A percentile compares a stretch with the other conserved stretches of the same genome.
Conservation (phyloP, 2,329 filamentous ascomycete species). For the Sclerotinia subarctica region DNA sequence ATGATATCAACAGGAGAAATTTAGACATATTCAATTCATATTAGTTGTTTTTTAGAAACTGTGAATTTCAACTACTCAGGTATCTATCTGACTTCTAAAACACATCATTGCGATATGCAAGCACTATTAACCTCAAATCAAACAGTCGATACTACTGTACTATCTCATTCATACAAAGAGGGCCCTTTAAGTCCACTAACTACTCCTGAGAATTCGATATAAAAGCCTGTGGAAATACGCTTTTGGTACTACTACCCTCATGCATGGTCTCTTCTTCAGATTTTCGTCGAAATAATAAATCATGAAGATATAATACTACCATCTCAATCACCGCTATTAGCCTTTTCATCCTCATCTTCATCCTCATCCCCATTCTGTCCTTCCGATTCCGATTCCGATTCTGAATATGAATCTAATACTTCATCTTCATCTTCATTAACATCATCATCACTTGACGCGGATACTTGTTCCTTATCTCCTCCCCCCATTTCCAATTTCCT, state of each 20-base stretch:
- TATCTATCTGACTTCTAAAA: background rate
- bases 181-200: too few species aligned
- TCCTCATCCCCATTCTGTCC: background rate
- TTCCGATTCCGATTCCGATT: background rate
- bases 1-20: background rate
- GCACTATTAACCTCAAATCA: too few species aligned
- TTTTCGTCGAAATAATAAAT: background rate
- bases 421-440: background rate
- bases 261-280: background rate
- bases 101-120: background rate
- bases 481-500: slow-evolving; percentile 35
- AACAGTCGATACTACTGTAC: background rate
- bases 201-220: background rate
- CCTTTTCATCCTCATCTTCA: background rate
- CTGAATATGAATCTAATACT: background rate
- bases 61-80: background rate
- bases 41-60: too few species aligned
- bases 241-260: background rate
- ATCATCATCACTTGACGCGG: background rate
- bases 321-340: background rate
- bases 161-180: too few species aligned
- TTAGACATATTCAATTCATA: background rate
- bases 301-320: background rate
- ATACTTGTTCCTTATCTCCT: background rate
- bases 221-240: background rate